phyloP scores from a whole-genome alignment of 768 basidiomycete genomes.

The Macrolepiota fuliginosa region DNA sequence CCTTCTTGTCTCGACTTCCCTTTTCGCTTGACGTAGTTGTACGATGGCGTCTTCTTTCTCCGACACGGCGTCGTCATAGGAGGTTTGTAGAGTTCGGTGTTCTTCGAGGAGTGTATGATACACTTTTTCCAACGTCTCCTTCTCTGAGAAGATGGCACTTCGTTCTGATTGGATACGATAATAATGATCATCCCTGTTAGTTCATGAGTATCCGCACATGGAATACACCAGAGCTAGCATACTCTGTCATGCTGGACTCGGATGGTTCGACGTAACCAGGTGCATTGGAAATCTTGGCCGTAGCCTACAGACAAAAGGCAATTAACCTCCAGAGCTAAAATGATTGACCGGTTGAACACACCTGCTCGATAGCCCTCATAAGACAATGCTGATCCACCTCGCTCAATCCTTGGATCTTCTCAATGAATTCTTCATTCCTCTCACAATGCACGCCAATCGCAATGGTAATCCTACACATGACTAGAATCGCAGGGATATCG shows the following conservation, averaged over 20 bases:
- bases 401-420: conserved; percentile 80
- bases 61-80: conserved; percentile 68
- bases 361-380: conserved; percentile 95
- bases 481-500: conserved; percentile 60
- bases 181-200: conserved; percentile 81
- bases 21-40: conserved; percentile 57
- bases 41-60: conserved; percentile 77
- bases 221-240: conserved; percentile 25
- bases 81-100: conserved; percentile 70
- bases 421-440: conserved; percentile 84
- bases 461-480: conserved; percentile 78
- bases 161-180: conserved; percentile 82
- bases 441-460: conserved; percentile 89
- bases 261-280: conserved; percentile 46
- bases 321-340: not conserved
- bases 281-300: conserved; percentile 64
- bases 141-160: conserved; percentile 75
- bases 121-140: conserved; percentile 81
- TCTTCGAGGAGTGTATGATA: conserved; percentile 77
- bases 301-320: conserved; percentile 46
- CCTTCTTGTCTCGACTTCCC: conserved; percentile 57
- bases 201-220: conserved; percentile 11
- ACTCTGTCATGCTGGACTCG: conserved; percentile 79
- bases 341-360: conserved; percentile 27
- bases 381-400: conserved; percentile 84